A percentile compares a stretch with the other conserved stretches of the same genome.
phyloP scores from a whole-genome alignment of 2,329 filamentous ascomycete genomes.

The Juglanconis sp. region DNA sequence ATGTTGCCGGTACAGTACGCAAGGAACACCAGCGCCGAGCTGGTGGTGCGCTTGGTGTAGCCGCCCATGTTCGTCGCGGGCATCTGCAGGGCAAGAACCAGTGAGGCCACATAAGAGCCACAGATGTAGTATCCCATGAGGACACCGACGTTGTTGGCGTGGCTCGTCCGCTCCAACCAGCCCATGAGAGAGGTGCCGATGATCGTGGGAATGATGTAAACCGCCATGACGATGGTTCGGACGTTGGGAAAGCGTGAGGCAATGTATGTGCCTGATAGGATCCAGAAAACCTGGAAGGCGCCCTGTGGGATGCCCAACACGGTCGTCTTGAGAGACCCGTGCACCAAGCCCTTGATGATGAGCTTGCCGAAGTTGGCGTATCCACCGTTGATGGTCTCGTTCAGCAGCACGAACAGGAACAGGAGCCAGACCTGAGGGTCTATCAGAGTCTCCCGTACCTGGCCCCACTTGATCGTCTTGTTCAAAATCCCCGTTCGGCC shows the following conservation, averaged over 20 bases:
- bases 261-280: conserved; percentile 49
- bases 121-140: conserved; percentile 51
- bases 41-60: conserved; percentile 45
- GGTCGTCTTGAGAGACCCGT: conserved; percentile 43
- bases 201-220: conserved; percentile 50
- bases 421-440: conserved; percentile 44
- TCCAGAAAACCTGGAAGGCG: conserved; percentile 50
- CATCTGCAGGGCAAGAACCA: conserved; percentile 52
- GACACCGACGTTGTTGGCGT: conserved; percentile 40
- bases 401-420: conserved; percentile 45
- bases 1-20: conserved; percentile 46
- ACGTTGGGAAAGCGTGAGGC: conserved; percentile 48
- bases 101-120: conserved; percentile 45
- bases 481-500: conserved; percentile 44
- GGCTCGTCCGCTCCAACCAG: conserved; percentile 36
- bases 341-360: conserved; percentile 49
- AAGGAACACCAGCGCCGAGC: conserved; percentile 43
- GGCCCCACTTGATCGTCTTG: conserved; percentile 42
- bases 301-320: conserved; percentile 53
- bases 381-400: conserved; percentile 52
- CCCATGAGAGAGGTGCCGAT: conserved; percentile 47
- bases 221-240: conserved; percentile 49
- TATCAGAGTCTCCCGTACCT: conserved; percentile 44
- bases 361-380: conserved; percentile 54
- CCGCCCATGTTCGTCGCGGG: conserved; percentile 46